Evolutionary conservation across 225 moss, liverwort and hornwort species (phyloP).

Genomic region (Climacium dendroides): DNA sequence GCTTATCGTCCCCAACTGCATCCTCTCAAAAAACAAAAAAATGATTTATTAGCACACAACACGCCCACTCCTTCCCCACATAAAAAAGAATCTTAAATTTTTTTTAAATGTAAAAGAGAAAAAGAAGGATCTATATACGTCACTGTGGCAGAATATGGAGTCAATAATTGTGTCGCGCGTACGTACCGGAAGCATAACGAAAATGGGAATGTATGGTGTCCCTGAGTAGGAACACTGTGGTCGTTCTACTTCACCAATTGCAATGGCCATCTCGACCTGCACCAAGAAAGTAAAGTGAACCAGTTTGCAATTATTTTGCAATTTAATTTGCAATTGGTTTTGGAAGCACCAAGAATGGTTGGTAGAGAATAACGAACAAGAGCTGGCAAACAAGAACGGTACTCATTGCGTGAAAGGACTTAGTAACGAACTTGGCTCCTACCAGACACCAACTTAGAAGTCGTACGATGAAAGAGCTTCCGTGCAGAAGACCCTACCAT

Average conservation of each 20-base stretch:
- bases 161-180: not conserved
- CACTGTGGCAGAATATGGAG: not conserved
- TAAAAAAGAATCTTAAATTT: not conserved
- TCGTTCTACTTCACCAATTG: not conserved
- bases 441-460: not conserved
- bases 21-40: not conserved
- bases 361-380: not conserved
- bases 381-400: not conserved
- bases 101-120: no score
- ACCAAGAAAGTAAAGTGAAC: not conserved
- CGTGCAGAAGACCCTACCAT: no score
- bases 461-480: not conserved
- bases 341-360: not conserved
- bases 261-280: conserved; percentile 6
- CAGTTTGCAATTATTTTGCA: not conserved
- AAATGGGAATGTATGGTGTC: conserved; percentile 53
- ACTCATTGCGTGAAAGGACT: not conserved
- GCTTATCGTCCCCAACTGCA: conserved; percentile 44
- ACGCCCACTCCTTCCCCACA: not conserved
- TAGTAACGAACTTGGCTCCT: not conserved
- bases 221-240: conserved; percentile 29
- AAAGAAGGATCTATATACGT: not conserved
- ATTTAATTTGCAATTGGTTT: not conserved
- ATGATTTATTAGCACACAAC: no score
- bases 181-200: conserved; percentile 83